phyloP scores from a whole-genome alignment of 106 monocot genomes.

The Ottelia alismoides region DNA sequence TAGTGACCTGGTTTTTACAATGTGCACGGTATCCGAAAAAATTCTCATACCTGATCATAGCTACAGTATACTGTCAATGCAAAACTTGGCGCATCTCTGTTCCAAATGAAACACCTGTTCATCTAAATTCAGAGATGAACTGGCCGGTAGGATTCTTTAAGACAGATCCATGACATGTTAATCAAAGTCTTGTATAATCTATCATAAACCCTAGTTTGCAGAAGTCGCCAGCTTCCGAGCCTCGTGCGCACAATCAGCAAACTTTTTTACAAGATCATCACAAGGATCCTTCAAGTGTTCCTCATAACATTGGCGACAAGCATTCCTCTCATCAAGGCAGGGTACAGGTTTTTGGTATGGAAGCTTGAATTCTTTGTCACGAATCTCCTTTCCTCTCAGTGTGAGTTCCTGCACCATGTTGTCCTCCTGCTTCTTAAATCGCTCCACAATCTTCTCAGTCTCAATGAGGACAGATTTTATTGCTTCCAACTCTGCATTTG shows the following conservation, averaged over 20 bases:
- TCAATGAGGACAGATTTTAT: conserved; percentile 43
- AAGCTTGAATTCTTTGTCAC: conserved; percentile 86
- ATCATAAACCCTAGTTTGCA: background rate
- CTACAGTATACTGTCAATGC: too few relatives aligned
- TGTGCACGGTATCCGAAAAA: too few relatives aligned
- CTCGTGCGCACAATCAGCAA: conserved; percentile 44
- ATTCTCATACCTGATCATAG: too few relatives aligned
- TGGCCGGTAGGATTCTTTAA: too few relatives aligned
- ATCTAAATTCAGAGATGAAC: too few relatives aligned
- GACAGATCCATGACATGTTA: too few relatives aligned
- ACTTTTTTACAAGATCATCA: conserved; percentile 37
- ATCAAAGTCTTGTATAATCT: too few relatives aligned
- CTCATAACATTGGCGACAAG: conserved; percentile 68
- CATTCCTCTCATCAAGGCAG: conserved; percentile 47
- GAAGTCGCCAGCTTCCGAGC: conserved; percentile 29
- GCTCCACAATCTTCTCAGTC: conserved; percentile 53
- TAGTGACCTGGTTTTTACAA: too few relatives aligned
- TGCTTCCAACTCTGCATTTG: conserved; percentile 55
- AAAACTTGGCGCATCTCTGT: too few relatives aligned
- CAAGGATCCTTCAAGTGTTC: conserved; percentile 51
- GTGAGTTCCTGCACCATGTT: conserved; percentile 54
- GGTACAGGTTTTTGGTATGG: conserved; percentile 68
- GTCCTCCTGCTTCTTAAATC: conserved; percentile 56
- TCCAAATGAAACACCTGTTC: too few relatives aligned
- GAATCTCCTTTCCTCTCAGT: conserved; percentile 71